Evolutionary conservation across 2,329 filamentous ascomycete species (phyloP), one percentile per base, ranked within the genome.

Genomic region (Pseudogymnoascus sp.): DNA sequence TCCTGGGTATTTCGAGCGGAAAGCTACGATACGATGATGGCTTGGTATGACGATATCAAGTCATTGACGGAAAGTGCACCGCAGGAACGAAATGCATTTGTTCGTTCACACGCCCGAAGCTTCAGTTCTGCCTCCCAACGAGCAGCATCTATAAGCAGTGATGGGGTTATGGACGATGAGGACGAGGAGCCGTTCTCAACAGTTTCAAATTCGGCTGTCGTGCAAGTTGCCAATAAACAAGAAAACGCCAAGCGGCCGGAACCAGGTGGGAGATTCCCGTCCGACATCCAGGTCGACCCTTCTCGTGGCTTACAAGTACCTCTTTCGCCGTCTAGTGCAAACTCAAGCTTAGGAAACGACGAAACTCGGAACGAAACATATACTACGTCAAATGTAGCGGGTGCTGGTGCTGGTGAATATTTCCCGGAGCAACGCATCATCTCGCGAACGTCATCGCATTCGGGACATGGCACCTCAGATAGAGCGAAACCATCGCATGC

Each of bases 231-330:
- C 67, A 76, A 77, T 64, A 79, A 75, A 66, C 76, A 80, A 69
- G 80, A 82, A 62, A 72, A 73, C 60, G 78, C 82, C 69, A 82
- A 82, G 75, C 86, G 91, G 75, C 89, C 90, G 72, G 85, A 90
- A 82, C 87, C 91, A 86, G 93, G 92, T 86, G 93, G 93, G 80
- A 86, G 92, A 75, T 99, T 99, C 79, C 93, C 93, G 77, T 95
- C 90, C 77, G 92, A 97, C 80, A 80, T 97, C 69, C 86, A 91
- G 78, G 83, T 96, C 74, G 89, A 91, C 75, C 78, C 81, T 64
- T 77, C 84, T 72, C 86, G 90, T 78, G 87, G 89, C 80, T 86
- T 91, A 85, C 87, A 91, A 76, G 86, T 84, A 72, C 84, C 88
- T 72, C 79, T 86, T 72, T 91, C 89, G 71, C 88, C 89, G 64